Evolutionary conservation across 2,329 filamentous ascomycete species (phyloP), one percentile per base, ranked within the genome.

Genomic region (Fusarium nisikadoi): DNA sequence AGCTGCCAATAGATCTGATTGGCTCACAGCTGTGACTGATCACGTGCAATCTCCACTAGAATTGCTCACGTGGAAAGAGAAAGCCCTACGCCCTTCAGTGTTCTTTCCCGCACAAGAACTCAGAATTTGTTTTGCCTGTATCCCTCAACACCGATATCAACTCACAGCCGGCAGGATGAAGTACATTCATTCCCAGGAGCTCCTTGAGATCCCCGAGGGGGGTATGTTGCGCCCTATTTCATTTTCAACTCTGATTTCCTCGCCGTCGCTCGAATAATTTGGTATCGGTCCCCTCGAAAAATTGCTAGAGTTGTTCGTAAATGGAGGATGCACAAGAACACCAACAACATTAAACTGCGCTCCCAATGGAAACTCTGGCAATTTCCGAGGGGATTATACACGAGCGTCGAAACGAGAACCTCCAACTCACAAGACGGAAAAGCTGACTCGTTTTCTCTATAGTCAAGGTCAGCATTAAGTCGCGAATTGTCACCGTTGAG

Each of bases 401-500:
- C 23, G 45, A 38, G 66, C 61, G 46, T 49, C 53, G 43, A 49
- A 23, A 56, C 42, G 57, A 69, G 39, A 46, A 55, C 36, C 27
- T n/a, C 49, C 38, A 46, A 65, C 31, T 59, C 47, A 25, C 16
- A 52, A 55, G 46, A 71, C 64, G 23, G 60, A 54, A 75, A 73
- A 64, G 72, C 80, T 82, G 76, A 82, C 79, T 68, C 46, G 47
- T 73, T 39, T 60, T 70, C 49, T 69, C 35, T 79, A 87, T 84
- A 97, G 96, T 99, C 91, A 97, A 95, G 90, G 91, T 99, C 87
- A 85, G 89, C 87, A 99, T 99, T 90, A 97, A 97, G 90, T 96
- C 95, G 83, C 91, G 96, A 85, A 88, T 94, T 83, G 93, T 99
- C 85, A 97, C 94, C 83, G 96, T 99, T 84, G 95, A 97, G 89